A percentile compares a stretch with the other conserved stretches of the same genome.
These are phyloP conservation scores for Sporisorium scitamineum DNA, from an alignment of 1,284 basidiomycete species.

Conservation along the genomic window DNA sequence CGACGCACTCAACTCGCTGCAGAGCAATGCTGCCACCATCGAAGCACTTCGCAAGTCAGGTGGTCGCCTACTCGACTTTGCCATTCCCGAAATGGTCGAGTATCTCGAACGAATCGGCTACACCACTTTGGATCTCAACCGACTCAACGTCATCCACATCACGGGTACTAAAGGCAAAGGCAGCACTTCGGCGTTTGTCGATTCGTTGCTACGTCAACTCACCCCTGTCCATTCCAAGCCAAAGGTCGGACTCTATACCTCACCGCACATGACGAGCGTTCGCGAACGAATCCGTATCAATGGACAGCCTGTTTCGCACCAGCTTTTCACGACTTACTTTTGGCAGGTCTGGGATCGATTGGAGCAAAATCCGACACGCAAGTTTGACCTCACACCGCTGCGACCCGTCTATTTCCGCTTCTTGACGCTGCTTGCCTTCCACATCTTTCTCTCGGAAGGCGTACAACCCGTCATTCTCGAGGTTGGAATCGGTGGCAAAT, in stretches of 20 bases:
- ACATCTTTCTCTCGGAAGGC: conserved; percentile 83
- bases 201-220: conserved; percentile 62
- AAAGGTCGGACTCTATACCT: conserved; percentile 85
- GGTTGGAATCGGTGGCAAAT: conserved; percentile 94
- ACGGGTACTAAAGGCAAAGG: conserved; percentile 99
- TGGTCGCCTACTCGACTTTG: conserved; percentile 77
- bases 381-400: conserved; percentile 72
- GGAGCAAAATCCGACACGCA: conserved; percentile 73
- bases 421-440: conserved; percentile 90
- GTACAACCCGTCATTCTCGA: conserved; percentile 92
- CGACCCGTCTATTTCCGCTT: conserved; percentile 96
- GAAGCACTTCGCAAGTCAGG: conserved; percentile 85
- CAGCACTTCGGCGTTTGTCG: conserved; percentile 88
- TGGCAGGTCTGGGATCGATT: conserved; percentile 96
- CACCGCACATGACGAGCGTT: conserved; percentile 94
- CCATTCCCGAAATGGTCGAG: conserved; percentile 89
- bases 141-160: conserved; percentile 92
- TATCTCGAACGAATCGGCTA: conserved; percentile 90
- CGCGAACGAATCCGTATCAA: conserved; percentile 95
- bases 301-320: conserved; percentile 87
- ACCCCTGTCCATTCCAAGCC: conserved; percentile 37
- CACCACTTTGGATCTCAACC: conserved; percentile 81
- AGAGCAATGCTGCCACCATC: conserved; percentile 91
- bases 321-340: conserved; percentile 88
- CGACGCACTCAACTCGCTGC: conserved; percentile 86